Conservation (phyloP, 1,139 yeast species). For the Arxiozyma heterogenica region DNA sequence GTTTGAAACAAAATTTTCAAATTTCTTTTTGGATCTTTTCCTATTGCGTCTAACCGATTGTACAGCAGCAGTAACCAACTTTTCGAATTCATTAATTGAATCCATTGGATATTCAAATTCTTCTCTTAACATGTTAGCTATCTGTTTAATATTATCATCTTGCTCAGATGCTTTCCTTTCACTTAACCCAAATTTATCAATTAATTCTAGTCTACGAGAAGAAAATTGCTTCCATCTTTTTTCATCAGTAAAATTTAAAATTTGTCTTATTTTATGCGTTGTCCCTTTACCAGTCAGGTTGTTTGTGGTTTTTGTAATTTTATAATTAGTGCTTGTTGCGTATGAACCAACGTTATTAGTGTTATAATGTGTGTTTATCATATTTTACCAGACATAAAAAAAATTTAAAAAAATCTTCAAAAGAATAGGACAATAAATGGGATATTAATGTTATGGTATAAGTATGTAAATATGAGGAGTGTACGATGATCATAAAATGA, state of each 20-base stretch:
- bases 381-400: neutral
- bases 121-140: slow-evolving; percentile 62
- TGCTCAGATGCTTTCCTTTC: slow-evolving; percentile 86
- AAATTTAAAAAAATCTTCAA: too few relatives aligned
- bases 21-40: slow-evolving; percentile 40
- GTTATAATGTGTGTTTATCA: neutral
- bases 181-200: slow-evolving; percentile 70
- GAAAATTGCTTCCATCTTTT: slow-evolving; percentile 81
- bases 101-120: slow-evolving; percentile 66
- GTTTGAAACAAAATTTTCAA: neutral
- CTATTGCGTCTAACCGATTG: slow-evolving; percentile 68
- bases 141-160: slow-evolving; percentile 65
- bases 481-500: too few relatives aligned
- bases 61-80: slow-evolving; percentile 83
- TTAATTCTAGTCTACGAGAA: slow-evolving; percentile 77
- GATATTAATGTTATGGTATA: neutral
- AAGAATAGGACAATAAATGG: neutral
- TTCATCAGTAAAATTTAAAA: slow-evolving; percentile 71
- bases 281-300: slow-evolving; percentile 40
- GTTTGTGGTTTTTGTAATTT: slow-evolving; percentile 5
- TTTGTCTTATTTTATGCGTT: slow-evolving; percentile 67
- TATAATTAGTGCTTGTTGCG: slow-evolving; percentile 1
- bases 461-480: neutral
- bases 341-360: neutral
- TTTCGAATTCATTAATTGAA: slow-evolving; percentile 66